phyloP scores from a whole-genome alignment of 1,284 basidiomycete species.

The Puccinia polysora region DNA sequence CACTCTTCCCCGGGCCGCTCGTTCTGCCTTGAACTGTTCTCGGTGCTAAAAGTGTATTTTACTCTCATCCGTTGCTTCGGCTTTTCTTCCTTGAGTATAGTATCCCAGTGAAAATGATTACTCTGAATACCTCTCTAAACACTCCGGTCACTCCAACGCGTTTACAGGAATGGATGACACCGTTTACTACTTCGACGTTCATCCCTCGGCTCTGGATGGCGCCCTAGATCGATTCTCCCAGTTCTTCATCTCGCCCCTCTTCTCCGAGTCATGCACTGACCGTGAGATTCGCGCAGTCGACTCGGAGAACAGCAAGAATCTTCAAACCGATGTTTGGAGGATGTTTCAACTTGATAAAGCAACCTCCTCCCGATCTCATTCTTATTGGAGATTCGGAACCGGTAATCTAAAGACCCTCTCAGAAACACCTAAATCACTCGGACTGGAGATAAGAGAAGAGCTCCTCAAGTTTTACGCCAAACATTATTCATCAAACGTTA shows the following conservation, averaged over 20 bases:
- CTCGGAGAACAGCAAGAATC: constrained; percentile 97
- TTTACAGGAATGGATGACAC: constrained; percentile 91
- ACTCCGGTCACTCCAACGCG: constrained; percentile 88
- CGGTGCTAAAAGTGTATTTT: too few species aligned
- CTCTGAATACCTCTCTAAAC: constrained; percentile 79
- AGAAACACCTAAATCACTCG: constrained; percentile 59
- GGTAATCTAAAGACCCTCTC: constrained; percentile 82
- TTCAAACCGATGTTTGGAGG: constrained; percentile 92
- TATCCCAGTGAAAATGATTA: constrained; percentile 92
- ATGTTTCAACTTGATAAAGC: constrained; percentile 93
- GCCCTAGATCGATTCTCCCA: constrained; percentile 86
- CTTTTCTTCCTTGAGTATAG: too few species aligned
- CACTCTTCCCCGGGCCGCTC: too few species aligned
- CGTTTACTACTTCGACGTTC: constrained; percentile 86
- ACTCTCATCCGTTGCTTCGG: too few species aligned
- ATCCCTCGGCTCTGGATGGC: constrained; percentile 73
- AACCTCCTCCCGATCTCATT: constrained; percentile 65
- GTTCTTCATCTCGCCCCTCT: constrained; percentile 91
- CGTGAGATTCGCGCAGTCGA: constrained; percentile 96
- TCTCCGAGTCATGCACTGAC: constrained; percentile 81
- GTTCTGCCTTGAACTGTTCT: too few species aligned
- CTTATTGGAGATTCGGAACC: constrained; percentile 89
- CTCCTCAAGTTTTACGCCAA: constrained; percentile 90
- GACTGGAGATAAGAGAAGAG: constrained; percentile 80
- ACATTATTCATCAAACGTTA: constrained; percentile 89